These are phyloP conservation scores for Cystobasidium onofrii DNA, from an alignment of 768 basidiomycete species.

Conservation along the genomic window DNA sequence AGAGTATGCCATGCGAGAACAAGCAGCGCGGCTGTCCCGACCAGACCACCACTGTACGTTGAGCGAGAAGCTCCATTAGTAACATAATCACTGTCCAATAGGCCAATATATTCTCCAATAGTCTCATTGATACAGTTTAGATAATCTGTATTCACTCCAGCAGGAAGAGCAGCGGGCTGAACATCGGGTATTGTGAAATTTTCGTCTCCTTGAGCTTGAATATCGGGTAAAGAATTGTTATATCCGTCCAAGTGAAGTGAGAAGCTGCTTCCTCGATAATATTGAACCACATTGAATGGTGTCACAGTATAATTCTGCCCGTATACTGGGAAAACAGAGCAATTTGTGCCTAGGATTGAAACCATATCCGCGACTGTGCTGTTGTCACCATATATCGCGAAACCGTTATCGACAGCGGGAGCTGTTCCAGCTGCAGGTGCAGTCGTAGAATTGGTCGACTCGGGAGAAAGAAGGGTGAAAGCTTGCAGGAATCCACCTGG, in stretches of 20 bases:
- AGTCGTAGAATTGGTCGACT: background rate
- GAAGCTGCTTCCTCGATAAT: conserved; percentile 30
- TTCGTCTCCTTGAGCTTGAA: conserved; percentile 16
- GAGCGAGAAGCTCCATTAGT: background rate
- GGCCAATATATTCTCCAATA: conserved; percentile 22
- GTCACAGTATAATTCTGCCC: conserved; percentile 23
- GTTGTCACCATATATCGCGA: conserved; percentile 32
- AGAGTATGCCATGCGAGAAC: background rate
- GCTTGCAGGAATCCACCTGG: conserved; percentile 28
- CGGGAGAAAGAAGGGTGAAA: conserved; percentile 22
- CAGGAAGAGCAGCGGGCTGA: conserved; percentile 25
- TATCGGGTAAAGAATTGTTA: conserved; percentile 32
- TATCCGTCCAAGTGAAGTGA: conserved; percentile 29
- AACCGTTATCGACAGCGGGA: conserved; percentile 13
- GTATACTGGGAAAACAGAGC: background rate
- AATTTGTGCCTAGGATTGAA: conserved; percentile 9
- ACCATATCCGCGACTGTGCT: conserved; percentile 29
- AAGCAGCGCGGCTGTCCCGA: background rate
- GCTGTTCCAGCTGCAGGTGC: conserved; percentile 4
- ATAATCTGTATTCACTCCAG: conserved; percentile 21
- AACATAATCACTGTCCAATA: conserved; percentile 32
- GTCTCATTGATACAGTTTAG: conserved; percentile 33
- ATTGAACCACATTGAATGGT: conserved; percentile 29
- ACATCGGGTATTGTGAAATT: conserved; percentile 23
- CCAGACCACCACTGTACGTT: background rate